Conservation (phyloP, 352 stramenopile genomes). For the Blastocystis sp. region DNA sequence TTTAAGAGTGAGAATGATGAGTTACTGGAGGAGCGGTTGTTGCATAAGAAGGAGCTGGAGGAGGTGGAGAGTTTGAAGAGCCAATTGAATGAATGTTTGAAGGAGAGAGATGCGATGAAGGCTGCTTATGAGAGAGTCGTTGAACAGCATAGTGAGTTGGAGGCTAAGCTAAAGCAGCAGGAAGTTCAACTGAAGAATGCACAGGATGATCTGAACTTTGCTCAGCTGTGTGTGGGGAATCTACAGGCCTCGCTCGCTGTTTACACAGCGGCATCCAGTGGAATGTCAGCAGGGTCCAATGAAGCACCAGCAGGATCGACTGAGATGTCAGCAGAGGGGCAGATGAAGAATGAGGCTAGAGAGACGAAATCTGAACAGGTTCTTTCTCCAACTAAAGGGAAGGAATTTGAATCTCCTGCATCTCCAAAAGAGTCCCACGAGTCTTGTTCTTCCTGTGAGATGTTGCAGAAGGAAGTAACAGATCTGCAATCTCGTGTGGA, state of each 20-base stretch:
- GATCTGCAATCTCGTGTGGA: neutral
- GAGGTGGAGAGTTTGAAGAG: constrained; percentile 67
- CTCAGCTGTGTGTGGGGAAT: constrained; percentile 69
- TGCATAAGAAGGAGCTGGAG: constrained; percentile 68
- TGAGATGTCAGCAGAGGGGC: neutral
- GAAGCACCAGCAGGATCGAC: neutral
- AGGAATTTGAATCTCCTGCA: neutral
- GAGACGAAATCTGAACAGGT: neutral
- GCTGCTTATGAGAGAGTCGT: constrained; percentile 67
- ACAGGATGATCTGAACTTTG: constrained; percentile 70
- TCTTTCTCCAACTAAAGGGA: neutral
- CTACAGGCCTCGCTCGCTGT: constrained; percentile 69
- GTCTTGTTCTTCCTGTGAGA: neutral
- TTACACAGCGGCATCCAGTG: neutral
- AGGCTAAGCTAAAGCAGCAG: constrained; percentile 66
- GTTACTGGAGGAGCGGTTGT: constrained; percentile 69
- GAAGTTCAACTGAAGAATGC: constrained; percentile 68
- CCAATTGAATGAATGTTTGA: constrained; percentile 66
- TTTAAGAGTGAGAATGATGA: constrained; percentile 71
- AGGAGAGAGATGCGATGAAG: constrained; percentile 46
- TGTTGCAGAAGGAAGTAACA: neutral
- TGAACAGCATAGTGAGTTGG: constrained; percentile 66
- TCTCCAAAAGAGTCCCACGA: neutral
- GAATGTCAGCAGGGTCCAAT: neutral
- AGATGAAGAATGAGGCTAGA: neutral